phyloP scores from a whole-genome alignment of 305 asterid genomes.

The Withania somnifera region DNA sequence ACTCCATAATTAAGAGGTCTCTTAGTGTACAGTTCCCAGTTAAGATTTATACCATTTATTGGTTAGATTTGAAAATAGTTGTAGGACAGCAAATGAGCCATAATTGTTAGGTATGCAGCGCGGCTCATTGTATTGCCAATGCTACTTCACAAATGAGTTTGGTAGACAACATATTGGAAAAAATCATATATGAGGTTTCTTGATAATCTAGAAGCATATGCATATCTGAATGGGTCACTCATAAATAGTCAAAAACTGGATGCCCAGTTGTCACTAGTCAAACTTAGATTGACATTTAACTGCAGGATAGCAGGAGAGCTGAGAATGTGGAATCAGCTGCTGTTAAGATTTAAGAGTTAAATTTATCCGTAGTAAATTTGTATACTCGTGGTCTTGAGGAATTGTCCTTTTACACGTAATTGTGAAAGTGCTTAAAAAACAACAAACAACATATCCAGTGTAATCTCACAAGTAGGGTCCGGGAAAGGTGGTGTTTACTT shows the following conservation, averaged over 20 bases:
- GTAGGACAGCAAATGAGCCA: not conserved
- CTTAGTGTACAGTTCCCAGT: conserved; percentile 11
- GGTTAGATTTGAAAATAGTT: not conserved
- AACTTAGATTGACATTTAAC: not conserved
- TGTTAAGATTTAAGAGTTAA: not conserved
- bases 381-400: not conserved
- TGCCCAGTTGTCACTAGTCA: not conserved
- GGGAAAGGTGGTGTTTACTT: not conserved
- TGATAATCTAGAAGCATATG: not conserved
- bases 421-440: not conserved
- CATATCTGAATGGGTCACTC: not conserved
- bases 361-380: not conserved
- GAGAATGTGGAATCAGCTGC: not conserved
- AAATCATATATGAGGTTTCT: not conserved
- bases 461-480: not conserved
- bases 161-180: not conserved
- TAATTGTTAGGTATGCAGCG: not conserved
- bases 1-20: not conserved
- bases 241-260: not conserved
- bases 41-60: not conserved
- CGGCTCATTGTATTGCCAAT: not conserved
- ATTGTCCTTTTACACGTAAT: not conserved
- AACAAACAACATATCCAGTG: not conserved
- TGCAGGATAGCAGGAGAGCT: not conserved
- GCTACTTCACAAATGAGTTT: not conserved